Evolutionary conservation across 139 green algal genomes (phyloP).

Genomic region (Pleodorina starrii): DNA sequence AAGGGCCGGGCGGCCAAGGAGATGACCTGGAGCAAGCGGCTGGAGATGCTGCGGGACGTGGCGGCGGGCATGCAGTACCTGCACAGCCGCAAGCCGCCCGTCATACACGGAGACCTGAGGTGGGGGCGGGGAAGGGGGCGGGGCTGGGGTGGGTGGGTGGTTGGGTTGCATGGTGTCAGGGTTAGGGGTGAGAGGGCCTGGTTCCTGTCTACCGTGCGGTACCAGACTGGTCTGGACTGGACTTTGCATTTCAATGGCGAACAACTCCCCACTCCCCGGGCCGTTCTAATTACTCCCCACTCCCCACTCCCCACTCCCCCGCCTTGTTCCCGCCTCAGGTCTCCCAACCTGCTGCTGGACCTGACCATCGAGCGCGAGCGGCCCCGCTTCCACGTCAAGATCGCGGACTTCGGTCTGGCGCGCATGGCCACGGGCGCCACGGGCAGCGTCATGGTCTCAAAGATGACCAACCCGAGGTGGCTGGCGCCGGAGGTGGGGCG

Average conservation of each 20-base stretch:
- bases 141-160: too few relatives aligned
- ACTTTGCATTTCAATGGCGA: too few relatives aligned
- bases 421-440: neutral
- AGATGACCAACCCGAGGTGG: constrained; percentile 76
- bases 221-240: too few relatives aligned
- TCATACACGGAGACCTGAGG: constrained; percentile 92
- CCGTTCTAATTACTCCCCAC: too few relatives aligned
- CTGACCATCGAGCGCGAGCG: constrained; percentile 67
- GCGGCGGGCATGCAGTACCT: constrained; percentile 87
- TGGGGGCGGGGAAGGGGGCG: neutral
- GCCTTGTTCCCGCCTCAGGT: too few relatives aligned
- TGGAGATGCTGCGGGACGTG: constrained; percentile 70
- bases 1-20: constrained; percentile 47
- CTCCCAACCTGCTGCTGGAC: constrained; percentile 75
- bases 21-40: constrained; percentile 62
- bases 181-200: too few relatives aligned
- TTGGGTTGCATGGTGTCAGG: too few relatives aligned
- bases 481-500: constrained; percentile 68
- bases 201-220: too few relatives aligned
- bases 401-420: constrained; percentile 66
- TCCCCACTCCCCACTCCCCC: too few relatives aligned
- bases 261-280: too few relatives aligned
- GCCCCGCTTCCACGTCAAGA: constrained; percentile 71
- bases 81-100: constrained; percentile 82
- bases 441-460: constrained; percentile 55